Base-by-base conservation (phyloP, 2,329 filamentous ascomycete genomes). In the Curvularia sp. region DNA sequence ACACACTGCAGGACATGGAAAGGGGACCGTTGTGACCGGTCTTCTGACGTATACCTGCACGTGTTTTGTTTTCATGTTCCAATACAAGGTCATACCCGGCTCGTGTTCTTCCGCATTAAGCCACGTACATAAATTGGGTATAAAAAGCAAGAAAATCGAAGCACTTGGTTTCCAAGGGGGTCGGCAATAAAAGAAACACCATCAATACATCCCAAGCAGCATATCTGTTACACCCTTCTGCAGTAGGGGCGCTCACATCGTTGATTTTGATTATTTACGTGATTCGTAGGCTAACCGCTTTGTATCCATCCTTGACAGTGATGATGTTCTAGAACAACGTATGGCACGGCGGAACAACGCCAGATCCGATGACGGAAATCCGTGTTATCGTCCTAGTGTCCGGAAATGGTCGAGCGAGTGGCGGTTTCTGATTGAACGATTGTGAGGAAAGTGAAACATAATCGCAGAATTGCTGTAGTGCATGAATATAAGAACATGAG, bases 311-410 rank as follows among this genome's bases (percentile, higher is more conserved):
- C 26, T 3, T 28, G 6, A 28, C 8, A 28, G 53, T 7, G 60
- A 55, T 9, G 67, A 39, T 13, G 57, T 31, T 65, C 64, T 1
- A 66, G 67, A 5, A 70, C 55, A 3, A 68, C 57, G 38, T 66
- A 67, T 3, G 64, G 64, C 6, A 61, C 66, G 12, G 67, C 67
- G 2, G 66, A 33, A 70, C 68, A 35, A 70, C 53, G 2, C 64
- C 64, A 30, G 68, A 63, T 1, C 60, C 28, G 24, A 68, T 66
- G 5, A 68, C 51, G 8, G 61, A 43, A n/a, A 58, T 39, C 61
- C 63, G 63, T 58, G 56, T 20, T 28, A 1, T 28, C 30, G 5
- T 31, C 41, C 43, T 62, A 56, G 48, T 55, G n/a, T 18, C 15
- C 7, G 12, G 5, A 15, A 47, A 9, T 20, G 44, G 43, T 30